Evolutionary conservation across 176 grass and related monocot species (phyloP).

Genomic region (Dactylis glomerata): DNA sequence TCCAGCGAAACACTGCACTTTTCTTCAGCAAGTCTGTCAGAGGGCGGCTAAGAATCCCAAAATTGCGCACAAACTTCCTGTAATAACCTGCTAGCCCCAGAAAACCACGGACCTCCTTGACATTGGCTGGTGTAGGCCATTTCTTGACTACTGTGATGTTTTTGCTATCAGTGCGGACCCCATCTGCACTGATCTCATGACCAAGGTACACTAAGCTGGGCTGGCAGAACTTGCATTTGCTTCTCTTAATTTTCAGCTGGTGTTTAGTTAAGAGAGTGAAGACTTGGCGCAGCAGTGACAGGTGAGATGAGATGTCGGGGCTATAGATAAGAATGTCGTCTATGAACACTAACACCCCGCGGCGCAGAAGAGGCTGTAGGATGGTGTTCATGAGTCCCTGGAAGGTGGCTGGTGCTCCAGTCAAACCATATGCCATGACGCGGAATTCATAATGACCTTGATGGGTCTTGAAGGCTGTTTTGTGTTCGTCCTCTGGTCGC

Average conservation of each 20-base stretch:
- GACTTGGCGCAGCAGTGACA: rapidly evolving
- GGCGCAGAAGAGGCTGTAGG: too few relatives aligned
- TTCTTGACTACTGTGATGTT: neutral
- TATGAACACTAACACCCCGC: neutral
- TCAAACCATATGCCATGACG: neutral
- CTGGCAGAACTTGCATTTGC: neutral
- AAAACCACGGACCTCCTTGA: neutral
- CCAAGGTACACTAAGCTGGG: rapidly evolving
- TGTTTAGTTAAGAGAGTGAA: neutral
- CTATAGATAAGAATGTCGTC: neutral
- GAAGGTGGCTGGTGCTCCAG: neutral
- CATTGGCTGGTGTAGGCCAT: neutral
- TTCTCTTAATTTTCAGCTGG: neutral
- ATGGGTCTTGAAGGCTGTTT: too few relatives aligned
- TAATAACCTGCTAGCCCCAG: neutral
- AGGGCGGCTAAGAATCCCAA: neutral
- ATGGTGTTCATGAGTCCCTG: neutral
- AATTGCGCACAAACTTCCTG: neutral
- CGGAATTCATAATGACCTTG: neutral
- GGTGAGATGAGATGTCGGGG: neutral
- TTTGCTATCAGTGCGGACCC: neutral
- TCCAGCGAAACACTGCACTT: rapidly evolving
- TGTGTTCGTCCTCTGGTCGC: too few relatives aligned
- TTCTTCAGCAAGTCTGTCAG: neutral
- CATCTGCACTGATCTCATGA: neutral